Conservation (phyloP, 2,329 filamentous ascomycete genomes). For the Podosphaera xanthii region DNA sequence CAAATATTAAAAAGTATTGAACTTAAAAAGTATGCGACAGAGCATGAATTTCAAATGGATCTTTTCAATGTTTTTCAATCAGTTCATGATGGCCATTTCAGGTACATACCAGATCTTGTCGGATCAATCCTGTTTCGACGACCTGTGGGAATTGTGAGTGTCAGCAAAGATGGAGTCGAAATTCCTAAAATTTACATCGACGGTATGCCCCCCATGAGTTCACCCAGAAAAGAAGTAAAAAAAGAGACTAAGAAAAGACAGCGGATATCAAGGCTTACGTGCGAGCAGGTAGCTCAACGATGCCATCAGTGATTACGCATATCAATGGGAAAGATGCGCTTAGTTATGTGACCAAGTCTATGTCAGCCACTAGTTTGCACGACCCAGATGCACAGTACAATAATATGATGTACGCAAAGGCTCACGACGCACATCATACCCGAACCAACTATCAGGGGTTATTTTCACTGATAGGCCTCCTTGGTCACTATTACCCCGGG, state of each 20-base stretch:
- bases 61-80: slow-evolving; percentile 28
- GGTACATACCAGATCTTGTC: slow-evolving; percentile 28
- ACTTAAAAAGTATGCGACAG: slow-evolving; percentile 12
- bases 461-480: slow-evolving; percentile 16
- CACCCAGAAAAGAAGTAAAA: slow-evolving; percentile 1
- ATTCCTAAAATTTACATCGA: slow-evolving; percentile 33
- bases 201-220: slow-evolving; percentile 11
- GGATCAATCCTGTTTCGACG: slow-evolving; percentile 26
- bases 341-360: slow-evolving; percentile 23
- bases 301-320: slow-evolving; percentile 24
- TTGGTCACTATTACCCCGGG: slow-evolving; percentile 18
- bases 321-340: slow-evolving; percentile 31
- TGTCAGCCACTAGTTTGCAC: slow-evolving; percentile 16
- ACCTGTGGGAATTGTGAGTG: slow-evolving; percentile 29
- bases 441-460: slow-evolving; percentile 13
- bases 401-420: slow-evolving; percentile 18
- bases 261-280: slow-evolving; percentile 5
- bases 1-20: slow-evolving; percentile 13
- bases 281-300: slow-evolving; percentile 13
- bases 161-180: slow-evolving; percentile 32
- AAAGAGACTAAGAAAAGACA: slow-evolving; percentile 8
- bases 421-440: slow-evolving; percentile 7
- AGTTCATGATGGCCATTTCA: slow-evolving; percentile 42
- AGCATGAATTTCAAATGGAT: slow-evolving; percentile 31
- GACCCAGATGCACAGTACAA: slow-evolving; percentile 21